Percentiles rank a stretch among this genome's conserved stretches.
Evolutionary conservation across 257 asterid genomes (phyloP).

Genomic region (Solanum neorickii): DNA sequence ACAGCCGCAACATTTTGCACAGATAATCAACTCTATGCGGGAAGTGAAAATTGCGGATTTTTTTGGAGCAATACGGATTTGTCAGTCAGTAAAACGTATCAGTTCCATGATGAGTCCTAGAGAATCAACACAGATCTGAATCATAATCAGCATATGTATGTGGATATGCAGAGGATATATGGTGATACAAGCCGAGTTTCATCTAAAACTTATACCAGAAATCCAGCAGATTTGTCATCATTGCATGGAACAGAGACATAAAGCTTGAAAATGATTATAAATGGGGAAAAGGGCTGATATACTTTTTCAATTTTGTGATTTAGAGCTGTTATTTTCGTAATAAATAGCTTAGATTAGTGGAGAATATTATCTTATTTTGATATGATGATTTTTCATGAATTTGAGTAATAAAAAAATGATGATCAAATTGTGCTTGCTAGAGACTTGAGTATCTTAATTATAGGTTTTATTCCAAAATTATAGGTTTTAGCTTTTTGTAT

Average conservation of each 20-base stretch:
- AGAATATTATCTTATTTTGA: no score
- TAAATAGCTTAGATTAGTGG: no score
- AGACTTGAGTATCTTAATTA: no score
- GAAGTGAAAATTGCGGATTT: slow-evolving; percentile 14
- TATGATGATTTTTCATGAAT: no score
- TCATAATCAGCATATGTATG: background rate
- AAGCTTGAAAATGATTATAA: background rate
- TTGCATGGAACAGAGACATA: background rate
- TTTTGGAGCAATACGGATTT: slow-evolving; percentile 3
- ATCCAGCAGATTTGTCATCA: background rate
- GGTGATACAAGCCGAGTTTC: background rate
- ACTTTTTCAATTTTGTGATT: no score
- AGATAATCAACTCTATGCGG: slow-evolving; percentile 1
- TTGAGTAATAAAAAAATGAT: no score
- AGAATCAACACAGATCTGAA: slow-evolving; percentile 10
- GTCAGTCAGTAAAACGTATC: slow-evolving; percentile 1
- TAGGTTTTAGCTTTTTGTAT: no score
- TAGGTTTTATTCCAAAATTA: no score
- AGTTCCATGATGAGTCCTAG: slow-evolving; percentile 3
- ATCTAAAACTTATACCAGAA: background rate
- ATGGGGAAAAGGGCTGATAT: no score
- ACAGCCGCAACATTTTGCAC: slow-evolving; percentile 11
- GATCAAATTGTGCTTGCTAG: no score
- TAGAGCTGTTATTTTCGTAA: no score
- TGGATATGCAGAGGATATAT: slow-evolving; percentile 14